Evolutionary conservation across 352 stramenopile genomes (phyloP), one percentile per base, ranked within the genome.

Genomic region (Blastocystis sp.): DNA sequence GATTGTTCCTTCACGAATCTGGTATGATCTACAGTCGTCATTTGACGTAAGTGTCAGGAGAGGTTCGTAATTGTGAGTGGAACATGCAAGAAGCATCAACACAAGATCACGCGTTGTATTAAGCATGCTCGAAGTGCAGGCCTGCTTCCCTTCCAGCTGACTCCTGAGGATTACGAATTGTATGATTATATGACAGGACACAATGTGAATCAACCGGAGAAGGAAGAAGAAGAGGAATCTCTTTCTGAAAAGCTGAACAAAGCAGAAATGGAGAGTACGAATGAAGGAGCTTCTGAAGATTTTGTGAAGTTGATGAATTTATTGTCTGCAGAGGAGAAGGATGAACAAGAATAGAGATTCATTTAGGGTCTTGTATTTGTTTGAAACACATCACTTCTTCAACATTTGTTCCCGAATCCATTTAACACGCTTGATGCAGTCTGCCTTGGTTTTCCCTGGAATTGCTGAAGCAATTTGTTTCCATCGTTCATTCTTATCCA

Each of bases 401-500:
- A 80, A 29, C 69, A 80, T 80, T 59, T 80, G 37, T 35, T 80
- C 69, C 32, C 69, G 69, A 81, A 96, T 92, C 52, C 89, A 89
- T 78, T 96, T 97, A 89, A 94, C 96, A 56, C 93, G 89, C 56
- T 92, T 86, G 1, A 95, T 91, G 88, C 93, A 97, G n/a, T 96
- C 90, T 86, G 95, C 94, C 89, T 95, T 95, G 16, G 88, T 93
- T 88, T 94, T 96, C 14, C 92, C 93, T 21, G 86, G 57, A 32
- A 97, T 92, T 19, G 88, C 90, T 29, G 91, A 90, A 19, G 93
- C 90, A 88, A 97, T 96, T 27, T 51, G 89, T 11, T 90, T 91
- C 93, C 93, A 97, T 24, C 93, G 90, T 89, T 95, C 93, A 88
- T 95, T 95, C 88, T 96, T 96, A n/a, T 95, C 93, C 91, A 97